These are phyloP conservation scores for Sporothrix sp. DNA, from an alignment of 2,329 filamentous ascomycete species.

Conservation along the genomic window DNA sequence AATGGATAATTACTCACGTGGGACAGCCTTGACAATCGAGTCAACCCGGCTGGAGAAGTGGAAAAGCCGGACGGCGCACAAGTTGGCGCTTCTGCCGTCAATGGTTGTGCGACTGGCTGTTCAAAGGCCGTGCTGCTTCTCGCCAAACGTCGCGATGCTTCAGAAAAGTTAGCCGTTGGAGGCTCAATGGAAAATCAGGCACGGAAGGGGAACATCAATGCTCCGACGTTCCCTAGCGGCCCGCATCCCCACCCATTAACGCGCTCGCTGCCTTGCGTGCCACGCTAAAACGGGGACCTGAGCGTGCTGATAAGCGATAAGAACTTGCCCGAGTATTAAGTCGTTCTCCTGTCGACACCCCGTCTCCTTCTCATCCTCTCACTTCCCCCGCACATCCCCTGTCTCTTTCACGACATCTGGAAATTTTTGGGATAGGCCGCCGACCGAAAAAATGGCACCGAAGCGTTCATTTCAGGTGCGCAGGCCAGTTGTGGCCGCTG, in stretches of 20 bases:
- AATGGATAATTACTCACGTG: not conserved
- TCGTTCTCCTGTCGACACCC: not conserved
- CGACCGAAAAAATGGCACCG: too few species aligned
- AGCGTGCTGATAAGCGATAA: conserved; percentile 11
- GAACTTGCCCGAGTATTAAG: not conserved
- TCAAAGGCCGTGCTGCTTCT: not conserved
- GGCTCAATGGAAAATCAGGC: conserved; percentile 7
- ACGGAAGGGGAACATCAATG: conserved; percentile 12
- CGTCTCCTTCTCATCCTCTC: not conserved
- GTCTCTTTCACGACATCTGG: too few species aligned
- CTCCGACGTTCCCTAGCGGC: conserved; percentile 7
- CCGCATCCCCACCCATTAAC: not conserved
- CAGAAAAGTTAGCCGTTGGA: conserved; percentile 7
- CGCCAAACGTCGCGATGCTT: not conserved
- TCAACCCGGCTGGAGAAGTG: too few species aligned
- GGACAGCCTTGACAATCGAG: not conserved
- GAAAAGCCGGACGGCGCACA: not conserved
- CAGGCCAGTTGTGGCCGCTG: too few species aligned
- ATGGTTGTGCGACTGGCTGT: not conserved
- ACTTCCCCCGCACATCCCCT: too few species aligned
- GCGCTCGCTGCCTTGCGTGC: not conserved
- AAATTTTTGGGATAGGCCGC: too few species aligned
- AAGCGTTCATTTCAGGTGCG: too few species aligned
- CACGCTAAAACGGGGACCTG: not conserved
- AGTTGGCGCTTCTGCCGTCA: not conserved